Evolutionary conservation across 2,329 filamentous ascomycete species (phyloP), one percentile per base, ranked within the genome.

Genomic region (Exophiala calicioides): DNA sequence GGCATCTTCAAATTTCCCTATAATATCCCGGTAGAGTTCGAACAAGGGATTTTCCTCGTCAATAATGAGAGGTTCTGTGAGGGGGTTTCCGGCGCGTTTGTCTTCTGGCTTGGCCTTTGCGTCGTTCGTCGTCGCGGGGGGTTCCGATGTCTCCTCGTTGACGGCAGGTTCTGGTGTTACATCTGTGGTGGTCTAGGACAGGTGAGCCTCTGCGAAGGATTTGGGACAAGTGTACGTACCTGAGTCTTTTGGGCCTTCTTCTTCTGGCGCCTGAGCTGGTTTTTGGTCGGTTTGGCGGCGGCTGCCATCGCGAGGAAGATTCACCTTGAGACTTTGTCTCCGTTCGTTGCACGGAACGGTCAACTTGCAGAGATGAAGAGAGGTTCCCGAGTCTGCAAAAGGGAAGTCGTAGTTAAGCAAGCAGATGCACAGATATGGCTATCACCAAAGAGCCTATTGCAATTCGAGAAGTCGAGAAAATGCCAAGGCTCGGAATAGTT

Each of bases 161-260:
- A 35, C 19, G 16, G 58, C 40, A 12, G 49, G 10, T 4, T 36
- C 33, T 27, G 46, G 47, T 55, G 46, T 39, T 47, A 41, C 12
- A 36, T 55, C 51, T 36, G 40, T 35, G 42, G 29, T 40, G 37
- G n/a, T 16, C 54, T 58, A 45, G n/a, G 26, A 21, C 9, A 3
- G n/a, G 21, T 55, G 13, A 56, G 51, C 35, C 4, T 27, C 8
- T 30, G 24, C 3, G 5, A 12, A 6, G 24, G 5, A 6, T 19
- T 7, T 1, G 12, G 10, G 21, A 13, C 9, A 13, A 13, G 5
- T 4, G 33, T 6, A 55, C 66, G 73, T 66, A 79, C 72, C 58
- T 80, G 70, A 62, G 83, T 83, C 73, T 94, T 94, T 65, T 88
- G 82, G 61, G 89, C 86, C 83, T 95, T 96, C 80, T 93, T 95